A percentile compares a stretch with the other conserved stretches of the same genome.
These are phyloP conservation scores for Tulasnella calospora DNA, from an alignment of 768 basidiomycete genomes.

Conservation along the genomic window DNA sequence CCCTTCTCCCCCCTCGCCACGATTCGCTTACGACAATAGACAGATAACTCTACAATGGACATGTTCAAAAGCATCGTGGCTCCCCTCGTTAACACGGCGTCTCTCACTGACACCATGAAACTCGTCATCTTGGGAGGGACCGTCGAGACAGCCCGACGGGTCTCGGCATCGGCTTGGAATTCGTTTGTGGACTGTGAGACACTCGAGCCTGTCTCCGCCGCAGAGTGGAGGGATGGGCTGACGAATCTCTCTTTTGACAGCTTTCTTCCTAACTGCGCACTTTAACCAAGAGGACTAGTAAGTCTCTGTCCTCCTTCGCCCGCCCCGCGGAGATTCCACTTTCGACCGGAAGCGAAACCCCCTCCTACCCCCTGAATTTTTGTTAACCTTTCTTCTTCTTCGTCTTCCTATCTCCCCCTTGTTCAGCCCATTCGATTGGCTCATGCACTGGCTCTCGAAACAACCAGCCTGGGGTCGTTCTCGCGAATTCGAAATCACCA, in stretches of 20 bases:
- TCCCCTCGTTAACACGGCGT: slow-evolving; percentile 7
- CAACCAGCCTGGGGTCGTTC: slow-evolving; percentile 89
- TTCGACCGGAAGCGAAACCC: background rate
- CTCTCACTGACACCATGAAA: slow-evolving; percentile 38
- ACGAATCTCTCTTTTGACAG: slow-evolving; percentile 36
- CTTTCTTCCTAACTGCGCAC: slow-evolving; percentile 85
- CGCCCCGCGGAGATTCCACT: background rate
- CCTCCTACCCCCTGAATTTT: background rate
- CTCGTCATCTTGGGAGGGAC: slow-evolving; percentile 86
- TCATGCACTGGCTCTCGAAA: slow-evolving; percentile 75
- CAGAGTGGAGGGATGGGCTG: background rate
- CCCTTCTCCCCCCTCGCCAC: background rate
- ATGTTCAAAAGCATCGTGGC: slow-evolving; percentile 20
- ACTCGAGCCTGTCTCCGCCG: slow-evolving; percentile 14
- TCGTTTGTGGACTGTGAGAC: slow-evolving; percentile 78
- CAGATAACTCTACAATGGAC: slow-evolving; percentile 11
- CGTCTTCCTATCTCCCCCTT: background rate
- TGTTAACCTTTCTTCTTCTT: background rate
- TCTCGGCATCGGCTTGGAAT: slow-evolving; percentile 81
- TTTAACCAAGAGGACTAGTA: slow-evolving; percentile 71
- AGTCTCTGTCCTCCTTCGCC: background rate
- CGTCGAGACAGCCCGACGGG: slow-evolving; percentile 76
- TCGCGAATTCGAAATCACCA: slow-evolving; percentile 85
- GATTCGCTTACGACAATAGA: background rate
- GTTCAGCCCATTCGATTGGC: slow-evolving; percentile 30